Base-by-base conservation (phyloP, 257 asterid species). In the Cruciata laevipes region DNA sequence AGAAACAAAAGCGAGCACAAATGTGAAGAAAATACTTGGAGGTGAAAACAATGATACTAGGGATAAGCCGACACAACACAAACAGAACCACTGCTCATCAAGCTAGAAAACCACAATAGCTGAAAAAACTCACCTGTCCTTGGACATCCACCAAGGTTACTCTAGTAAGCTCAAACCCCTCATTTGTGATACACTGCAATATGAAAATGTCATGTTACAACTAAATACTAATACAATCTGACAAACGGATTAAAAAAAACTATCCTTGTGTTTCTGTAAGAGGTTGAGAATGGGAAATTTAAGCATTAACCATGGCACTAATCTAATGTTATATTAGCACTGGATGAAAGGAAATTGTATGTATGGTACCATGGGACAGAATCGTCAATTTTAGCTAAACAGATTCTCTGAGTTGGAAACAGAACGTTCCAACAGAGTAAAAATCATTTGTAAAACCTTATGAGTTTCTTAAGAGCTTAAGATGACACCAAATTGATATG, bases 111-210 rank as follows among this genome's bases (percentile, higher is more conserved):
- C 59, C 70, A 72, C 44, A 62, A 69, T 30, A 10, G 59, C 53
- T 20, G 37, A 71, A 61, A 4, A 61, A 6, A 14, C 12, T 63
- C 77, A 90, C 99, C 99, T 90, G 84, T 66, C 97, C 96, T 1
- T 74, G 63, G 77, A 74, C 73, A 82, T 90, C 95, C 78, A 93
- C 95, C 70, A 93, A 57, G 30, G 97, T 93, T 58, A 83, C 74
- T 84, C 97, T 86, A 44, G 97, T 90, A 49, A 90, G 97, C 84
- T 93, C 96, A 77, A 94, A 90, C 40, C 99, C 99, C 71, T 85
- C 78, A 0, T 77, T 69, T 72, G 99, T 90, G 66, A 90, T 84
- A 83, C 99, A 93, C 99, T 93, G 83, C 65, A 52, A 77, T 60
- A 59, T 52, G 61, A 59, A 71, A 33, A 38, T 20, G 24, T 35